Evolutionary conservation across 352 stramenopile species (phyloP).

Genomic region (Phytophthora nicotianae): DNA sequence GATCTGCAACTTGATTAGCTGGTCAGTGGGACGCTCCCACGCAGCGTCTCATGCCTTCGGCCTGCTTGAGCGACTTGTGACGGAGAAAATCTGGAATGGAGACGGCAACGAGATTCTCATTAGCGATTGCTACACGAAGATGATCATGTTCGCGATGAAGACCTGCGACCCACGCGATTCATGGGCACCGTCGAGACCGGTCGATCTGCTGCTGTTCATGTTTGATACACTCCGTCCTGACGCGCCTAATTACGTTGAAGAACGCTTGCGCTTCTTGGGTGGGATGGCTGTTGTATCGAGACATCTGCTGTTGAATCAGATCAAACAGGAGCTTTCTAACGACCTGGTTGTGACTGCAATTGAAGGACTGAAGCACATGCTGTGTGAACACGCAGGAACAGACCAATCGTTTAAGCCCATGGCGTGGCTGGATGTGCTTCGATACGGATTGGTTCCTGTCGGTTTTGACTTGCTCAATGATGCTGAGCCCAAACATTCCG

Average conservation of each 20-base stretch:
- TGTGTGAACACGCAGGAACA: conserved; percentile 39
- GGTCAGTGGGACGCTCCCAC: conserved; percentile 46
- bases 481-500: conserved; percentile 9
- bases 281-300: conserved; percentile 61
- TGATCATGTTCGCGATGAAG: conserved; percentile 66
- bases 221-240: conserved; percentile 48
- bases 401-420: conserved; percentile 41
- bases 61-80: conserved; percentile 68
- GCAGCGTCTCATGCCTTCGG: conserved; percentile 64
- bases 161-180: conserved; percentile 27
- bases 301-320: conserved; percentile 43
- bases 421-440: conserved; percentile 67
- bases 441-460: conserved; percentile 59
- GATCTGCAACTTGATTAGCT: conserved; percentile 66
- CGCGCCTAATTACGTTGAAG: conserved; percentile 42
- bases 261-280: conserved; percentile 58
- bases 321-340: conserved; percentile 43
- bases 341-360: conserved; percentile 51
- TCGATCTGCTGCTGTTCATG: conserved; percentile 64
- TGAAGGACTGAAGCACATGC: conserved; percentile 62
- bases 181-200: conserved; percentile 41
- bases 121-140: conserved; percentile 68
- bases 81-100: conserved; percentile 55
- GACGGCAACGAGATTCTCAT: conserved; percentile 59
- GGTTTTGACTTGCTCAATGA: conserved; percentile 59